Evolutionary conservation across 805 yeast genomes (phyloP).

Genomic region (Groenewaldozyma tartarivorans): DNA sequence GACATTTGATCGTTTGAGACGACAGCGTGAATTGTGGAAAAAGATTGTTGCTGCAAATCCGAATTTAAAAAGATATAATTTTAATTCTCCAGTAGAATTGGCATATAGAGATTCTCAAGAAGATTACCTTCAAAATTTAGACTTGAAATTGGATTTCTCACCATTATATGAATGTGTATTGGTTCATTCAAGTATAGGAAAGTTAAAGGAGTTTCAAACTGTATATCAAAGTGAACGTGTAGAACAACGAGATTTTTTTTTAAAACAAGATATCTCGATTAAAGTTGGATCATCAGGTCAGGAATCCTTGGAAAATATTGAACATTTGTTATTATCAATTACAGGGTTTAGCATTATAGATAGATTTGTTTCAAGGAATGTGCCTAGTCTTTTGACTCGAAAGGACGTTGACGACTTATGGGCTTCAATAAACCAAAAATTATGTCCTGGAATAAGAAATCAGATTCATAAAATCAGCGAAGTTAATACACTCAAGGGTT

Average conservation of each 20-base stretch:
- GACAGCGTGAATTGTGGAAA: constrained; percentile 55
- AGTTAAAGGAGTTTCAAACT: constrained; percentile 47
- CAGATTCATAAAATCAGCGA: constrained; percentile 30
- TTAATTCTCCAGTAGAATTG: constrained; percentile 80
- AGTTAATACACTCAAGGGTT: constrained; percentile 33
- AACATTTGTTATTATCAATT: constrained; percentile 33
- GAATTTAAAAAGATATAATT: constrained; percentile 45
- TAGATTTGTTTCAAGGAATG: constrained; percentile 46
- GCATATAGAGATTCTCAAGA: constrained; percentile 60
- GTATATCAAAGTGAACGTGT: constrained; percentile 65
- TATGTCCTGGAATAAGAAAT: constrained; percentile 19
- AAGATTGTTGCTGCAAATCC: constrained; percentile 33
- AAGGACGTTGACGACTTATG: constrained; percentile 62
- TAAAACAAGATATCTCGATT: constrained; percentile 49
- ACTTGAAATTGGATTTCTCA: constrained; percentile 48
- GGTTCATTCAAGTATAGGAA: constrained; percentile 68
- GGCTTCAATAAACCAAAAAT: constrained; percentile 46
- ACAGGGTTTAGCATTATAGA: constrained; percentile 75
- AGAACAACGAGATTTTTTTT: constrained; percentile 57
- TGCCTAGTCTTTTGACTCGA: constrained; percentile 57
- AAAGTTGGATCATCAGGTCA: constrained; percentile 23
- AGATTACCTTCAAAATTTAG: constrained; percentile 28
- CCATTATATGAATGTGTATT: constrained; percentile 75
- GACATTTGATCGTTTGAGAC: constrained; percentile 43
- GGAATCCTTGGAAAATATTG: constrained; percentile 35